Percentiles rank a stretch among this genome's conserved stretches.
These are phyloP conservation scores for Stenocarpella maydis DNA, from an alignment of 2,329 filamentous ascomycete genomes.

Conservation along the genomic window DNA sequence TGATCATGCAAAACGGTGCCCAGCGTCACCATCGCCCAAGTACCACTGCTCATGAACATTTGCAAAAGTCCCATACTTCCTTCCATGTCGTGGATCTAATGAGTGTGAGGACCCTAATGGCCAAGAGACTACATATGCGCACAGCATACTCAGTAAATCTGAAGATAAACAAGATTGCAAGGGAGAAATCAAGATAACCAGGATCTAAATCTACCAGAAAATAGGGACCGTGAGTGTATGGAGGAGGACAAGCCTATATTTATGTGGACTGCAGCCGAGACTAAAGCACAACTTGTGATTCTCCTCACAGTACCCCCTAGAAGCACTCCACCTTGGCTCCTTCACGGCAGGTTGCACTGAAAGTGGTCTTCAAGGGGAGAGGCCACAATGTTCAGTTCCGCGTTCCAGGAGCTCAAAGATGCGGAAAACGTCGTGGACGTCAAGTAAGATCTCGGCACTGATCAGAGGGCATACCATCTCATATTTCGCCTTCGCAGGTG, in stretches of 20 bases:
- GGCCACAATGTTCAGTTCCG: background rate
- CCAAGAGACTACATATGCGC: background rate
- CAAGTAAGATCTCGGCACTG: background rate
- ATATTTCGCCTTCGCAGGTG: too few relatives aligned
- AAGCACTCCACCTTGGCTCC: background rate
- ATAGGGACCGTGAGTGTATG: background rate
- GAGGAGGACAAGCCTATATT: rapidly evolving
- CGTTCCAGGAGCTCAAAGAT: conserved; percentile 44
- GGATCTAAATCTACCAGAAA: background rate
- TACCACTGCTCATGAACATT: background rate
- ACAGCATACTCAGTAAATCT: background rate
- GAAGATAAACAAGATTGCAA: background rate
- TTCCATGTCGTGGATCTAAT: background rate
- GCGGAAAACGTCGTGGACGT: conserved; percentile 42
- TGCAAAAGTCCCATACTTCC: background rate
- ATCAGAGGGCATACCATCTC: too few relatives aligned
- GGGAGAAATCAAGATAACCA: background rate
- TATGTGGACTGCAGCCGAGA: background rate
- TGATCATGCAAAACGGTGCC: background rate
- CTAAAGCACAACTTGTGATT: background rate
- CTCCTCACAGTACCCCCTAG: background rate
- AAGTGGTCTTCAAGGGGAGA: background rate
- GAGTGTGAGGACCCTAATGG: too few relatives aligned
- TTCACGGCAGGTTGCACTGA: background rate
- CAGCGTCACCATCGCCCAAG: background rate